A percentile compares a stretch with the other conserved stretches of the same genome.
Conservation (phyloP, 2,329 filamentous ascomycete genomes). For the Dactylonectria macrodidyma region DNA sequence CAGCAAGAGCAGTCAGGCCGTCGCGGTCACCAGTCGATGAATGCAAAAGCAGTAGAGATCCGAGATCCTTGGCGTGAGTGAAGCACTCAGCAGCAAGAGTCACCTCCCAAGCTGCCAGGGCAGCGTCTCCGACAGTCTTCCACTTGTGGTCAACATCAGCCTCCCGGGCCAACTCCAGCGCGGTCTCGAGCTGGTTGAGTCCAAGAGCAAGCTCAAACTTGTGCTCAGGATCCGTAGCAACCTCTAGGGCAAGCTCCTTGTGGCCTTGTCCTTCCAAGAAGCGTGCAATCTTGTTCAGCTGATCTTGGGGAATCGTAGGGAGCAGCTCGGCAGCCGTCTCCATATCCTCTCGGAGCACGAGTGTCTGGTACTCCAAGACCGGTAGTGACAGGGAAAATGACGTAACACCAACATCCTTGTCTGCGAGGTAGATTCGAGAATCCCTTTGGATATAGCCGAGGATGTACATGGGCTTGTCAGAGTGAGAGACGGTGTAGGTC, state of each 20-base stretch:
- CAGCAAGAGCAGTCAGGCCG: conserved; percentile 80
- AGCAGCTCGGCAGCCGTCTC: conserved; percentile 91
- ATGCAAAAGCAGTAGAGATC: conserved; percentile 89
- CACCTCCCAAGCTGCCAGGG: conserved; percentile 89
- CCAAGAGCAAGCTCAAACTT: conserved; percentile 93
- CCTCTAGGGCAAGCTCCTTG: conserved; percentile 94
- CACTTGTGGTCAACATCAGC: conserved; percentile 96
- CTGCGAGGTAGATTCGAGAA: conserved; percentile 93
- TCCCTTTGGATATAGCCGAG: conserved; percentile 96
- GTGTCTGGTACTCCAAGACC: conserved; percentile 96
- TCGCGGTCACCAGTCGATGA: conserved; percentile 85
- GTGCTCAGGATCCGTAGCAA: conserved; percentile 95
- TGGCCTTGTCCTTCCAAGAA: conserved; percentile 98
- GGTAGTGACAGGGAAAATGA: conserved; percentile 93
- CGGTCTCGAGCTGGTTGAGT: conserved; percentile 87
- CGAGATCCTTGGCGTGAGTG: conserved; percentile 88
- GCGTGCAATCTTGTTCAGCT: conserved; percentile 97
- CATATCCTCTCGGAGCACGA: conserved; percentile 94
- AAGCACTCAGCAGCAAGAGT: conserved; percentile 94
- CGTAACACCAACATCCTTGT: conserved; percentile 94
- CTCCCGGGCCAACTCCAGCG: conserved; percentile 85
- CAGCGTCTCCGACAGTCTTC: conserved; percentile 96
- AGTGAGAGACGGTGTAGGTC: conserved; percentile 97
- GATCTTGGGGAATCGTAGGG: conserved; percentile 86
- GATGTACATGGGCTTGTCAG: conserved; percentile 95